These are phyloP conservation scores for Elymus sibiricus DNA, from an alignment of 176 grass and related monocot species.

Conservation along the genomic window DNA sequence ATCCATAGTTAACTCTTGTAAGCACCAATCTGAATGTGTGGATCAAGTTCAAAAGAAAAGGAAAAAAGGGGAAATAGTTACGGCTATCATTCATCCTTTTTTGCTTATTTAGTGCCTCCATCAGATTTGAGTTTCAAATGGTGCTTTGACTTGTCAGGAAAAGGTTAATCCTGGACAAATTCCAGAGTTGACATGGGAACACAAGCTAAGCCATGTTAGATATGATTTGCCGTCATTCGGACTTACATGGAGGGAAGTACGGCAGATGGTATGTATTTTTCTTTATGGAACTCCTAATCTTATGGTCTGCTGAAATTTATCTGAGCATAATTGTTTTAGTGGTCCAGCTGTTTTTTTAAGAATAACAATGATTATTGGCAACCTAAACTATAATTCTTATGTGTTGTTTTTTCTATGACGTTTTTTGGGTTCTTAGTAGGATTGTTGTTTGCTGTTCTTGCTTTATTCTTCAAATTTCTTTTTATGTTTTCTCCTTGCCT, in stretches of 20 bases:
- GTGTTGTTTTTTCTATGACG: conserved; percentile 10
- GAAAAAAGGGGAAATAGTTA: background rate
- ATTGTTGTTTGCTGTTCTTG: background rate
- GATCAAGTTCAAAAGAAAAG: background rate
- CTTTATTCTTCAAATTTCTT: background rate
- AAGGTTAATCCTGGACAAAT: conserved; percentile 39
- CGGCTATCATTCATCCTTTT: background rate
- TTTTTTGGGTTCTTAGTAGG: background rate
- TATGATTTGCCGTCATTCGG: conserved; percentile 59
- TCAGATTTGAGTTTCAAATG: background rate
- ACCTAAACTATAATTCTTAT: background rate
- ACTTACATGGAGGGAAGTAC: conserved; percentile 56
- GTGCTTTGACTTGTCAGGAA: conserved; percentile 36
- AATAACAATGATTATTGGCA: conserved; percentile 16
- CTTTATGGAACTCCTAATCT: conserved; percentile 5
- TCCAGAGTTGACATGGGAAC: conserved; percentile 74
- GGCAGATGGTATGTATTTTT: conserved; percentile 53
- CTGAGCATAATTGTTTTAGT: background rate
- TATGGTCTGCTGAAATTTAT: background rate
- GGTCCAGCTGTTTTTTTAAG: conserved; percentile 4
- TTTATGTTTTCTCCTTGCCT: background rate
- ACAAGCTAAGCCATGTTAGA: conserved; percentile 47
- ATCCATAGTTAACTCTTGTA: background rate
- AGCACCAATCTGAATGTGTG: background rate
- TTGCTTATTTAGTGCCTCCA: background rate